A percentile compares a stretch with the other conserved stretches of the same genome.
These are phyloP conservation scores for Tricholoma furcatifolium DNA, from an alignment of 768 basidiomycete genomes.

Conservation along the genomic window DNA sequence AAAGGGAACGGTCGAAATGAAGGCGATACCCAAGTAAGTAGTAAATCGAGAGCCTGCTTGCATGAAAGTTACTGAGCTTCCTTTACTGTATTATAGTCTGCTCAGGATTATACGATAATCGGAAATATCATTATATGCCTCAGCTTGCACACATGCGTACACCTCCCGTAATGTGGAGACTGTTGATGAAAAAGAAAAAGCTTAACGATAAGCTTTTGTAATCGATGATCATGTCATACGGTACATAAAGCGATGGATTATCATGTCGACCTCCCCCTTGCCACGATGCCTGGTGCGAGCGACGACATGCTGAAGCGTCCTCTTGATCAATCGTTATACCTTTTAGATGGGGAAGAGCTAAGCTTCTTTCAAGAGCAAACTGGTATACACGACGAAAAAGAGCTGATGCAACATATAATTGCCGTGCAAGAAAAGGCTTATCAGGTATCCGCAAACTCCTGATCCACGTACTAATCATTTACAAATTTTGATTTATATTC, in stretches of 20 bases:
- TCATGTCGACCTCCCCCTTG: too few species aligned
- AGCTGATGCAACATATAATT: slow-evolving; percentile 40
- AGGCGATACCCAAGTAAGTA: slow-evolving; percentile 21
- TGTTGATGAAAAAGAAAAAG: too few species aligned
- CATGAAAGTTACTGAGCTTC: not conserved
- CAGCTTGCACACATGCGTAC: too few species aligned
- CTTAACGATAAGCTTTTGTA: too few species aligned
- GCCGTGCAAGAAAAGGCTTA: slow-evolving; percentile 35
- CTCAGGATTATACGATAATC: slow-evolving; percentile 24
- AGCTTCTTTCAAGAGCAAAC: slow-evolving; percentile 36
- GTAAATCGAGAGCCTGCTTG: slow-evolving; percentile 9
- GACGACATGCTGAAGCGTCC: not conserved
- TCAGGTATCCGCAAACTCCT: not conserved
- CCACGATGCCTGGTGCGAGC: not conserved
- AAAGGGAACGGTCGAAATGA: slow-evolving; percentile 29
- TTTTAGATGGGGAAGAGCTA: slow-evolving; percentile 25
- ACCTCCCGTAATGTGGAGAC: too few species aligned
- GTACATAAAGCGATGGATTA: too few species aligned
- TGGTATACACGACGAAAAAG: slow-evolving; percentile 33
- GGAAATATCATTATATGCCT: not conserved
- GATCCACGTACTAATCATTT: not conserved
- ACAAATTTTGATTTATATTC: not conserved
- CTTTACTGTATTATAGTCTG: slow-evolving; percentile 18
- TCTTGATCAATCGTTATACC: slow-evolving; percentile 25
- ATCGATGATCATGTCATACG: too few species aligned